Conservation (phyloP, 371 early-diverging fungal genomes). For the Saksenaea oblongispora region DNA sequence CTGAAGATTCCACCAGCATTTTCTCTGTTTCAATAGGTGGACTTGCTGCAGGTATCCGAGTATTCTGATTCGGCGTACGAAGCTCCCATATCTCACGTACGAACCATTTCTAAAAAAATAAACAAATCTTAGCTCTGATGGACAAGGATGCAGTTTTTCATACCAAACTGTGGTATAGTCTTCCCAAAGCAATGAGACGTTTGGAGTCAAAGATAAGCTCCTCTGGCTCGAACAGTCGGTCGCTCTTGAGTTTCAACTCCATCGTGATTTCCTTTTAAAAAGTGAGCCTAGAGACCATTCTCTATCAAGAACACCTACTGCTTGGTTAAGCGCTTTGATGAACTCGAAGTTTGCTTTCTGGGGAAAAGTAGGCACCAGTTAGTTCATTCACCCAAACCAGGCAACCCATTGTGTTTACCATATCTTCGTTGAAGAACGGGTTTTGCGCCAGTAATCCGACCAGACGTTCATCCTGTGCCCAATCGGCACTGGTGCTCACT, state of each 20-base stretch:
- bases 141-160: slow-evolving; percentile 11
- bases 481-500: slow-evolving; percentile 67
- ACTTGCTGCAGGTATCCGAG: slow-evolving; percentile 11
- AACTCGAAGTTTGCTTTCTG: slow-evolving; percentile 38
- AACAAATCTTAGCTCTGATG: slow-evolving; percentile 9
- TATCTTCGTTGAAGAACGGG: slow-evolving; percentile 58
- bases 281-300: not conserved
- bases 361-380: not conserved
- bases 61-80: slow-evolving; percentile 29
- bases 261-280: slow-evolving; percentile 69
- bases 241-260: slow-evolving; percentile 80
- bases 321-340: slow-evolving; percentile 44
- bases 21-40: slow-evolving; percentile 22
- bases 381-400: too few relatives aligned
- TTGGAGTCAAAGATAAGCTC: slow-evolving; percentile 87
- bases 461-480: slow-evolving; percentile 81
- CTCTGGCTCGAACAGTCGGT: slow-evolving; percentile 71
- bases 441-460: slow-evolving; percentile 65
- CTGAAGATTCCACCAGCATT: not conserved
- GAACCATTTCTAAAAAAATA: slow-evolving; percentile 65
- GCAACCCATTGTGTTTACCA: too few relatives aligned
- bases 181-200: slow-evolving; percentile 72
- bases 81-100: slow-evolving; percentile 69
- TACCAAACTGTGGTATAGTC: slow-evolving; percentile 82
- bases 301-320: slow-evolving; percentile 25